A percentile compares a stretch with the other conserved stretches of the same genome.
Conservation (phyloP, 148 eudicot genomes). For the Fallopia convolvulus region DNA sequence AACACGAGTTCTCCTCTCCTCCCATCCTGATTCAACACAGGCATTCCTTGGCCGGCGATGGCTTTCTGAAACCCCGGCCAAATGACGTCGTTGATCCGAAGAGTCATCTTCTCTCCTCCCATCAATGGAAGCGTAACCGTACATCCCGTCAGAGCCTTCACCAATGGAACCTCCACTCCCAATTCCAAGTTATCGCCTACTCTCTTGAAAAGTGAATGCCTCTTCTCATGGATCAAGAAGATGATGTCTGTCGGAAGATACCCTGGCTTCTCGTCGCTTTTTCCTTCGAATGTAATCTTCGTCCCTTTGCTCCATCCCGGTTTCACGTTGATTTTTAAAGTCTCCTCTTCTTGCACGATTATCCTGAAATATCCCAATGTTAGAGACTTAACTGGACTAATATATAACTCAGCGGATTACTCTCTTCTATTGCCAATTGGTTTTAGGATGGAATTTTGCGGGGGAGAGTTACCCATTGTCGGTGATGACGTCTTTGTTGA, state of each 20-base stretch:
- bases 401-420: too few species aligned
- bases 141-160: conserved; percentile 70
- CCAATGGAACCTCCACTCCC: conserved; percentile 63
- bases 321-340: conserved; percentile 50
- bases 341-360: conserved; percentile 58
- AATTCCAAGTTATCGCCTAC: conserved; percentile 59
- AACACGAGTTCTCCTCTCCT: conserved; percentile 53
- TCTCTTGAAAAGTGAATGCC: conserved; percentile 47
- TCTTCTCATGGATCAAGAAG: conserved; percentile 53
- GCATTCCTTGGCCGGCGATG: conserved; percentile 70
- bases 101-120: conserved; percentile 46
- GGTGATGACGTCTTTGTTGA: conserved; percentile 52
- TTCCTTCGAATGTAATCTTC: conserved; percentile 66
- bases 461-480: conserved; percentile 42
- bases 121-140: conserved; percentile 51
- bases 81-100: conserved; percentile 50
- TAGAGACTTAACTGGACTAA: too few species aligned
- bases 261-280: conserved; percentile 72
- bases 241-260: conserved; percentile 50
- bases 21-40: conserved; percentile 31
- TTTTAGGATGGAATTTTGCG: too few species aligned
- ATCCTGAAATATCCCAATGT: conserved; percentile 24
- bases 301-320: conserved; percentile 88
- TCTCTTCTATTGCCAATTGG: too few species aligned
- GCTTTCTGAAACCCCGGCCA: conserved; percentile 56